Evolutionary conservation across 176 grass and related monocot species (phyloP), one percentile per base, ranked within the genome.

Genomic region (Eleusine coracana): DNA sequence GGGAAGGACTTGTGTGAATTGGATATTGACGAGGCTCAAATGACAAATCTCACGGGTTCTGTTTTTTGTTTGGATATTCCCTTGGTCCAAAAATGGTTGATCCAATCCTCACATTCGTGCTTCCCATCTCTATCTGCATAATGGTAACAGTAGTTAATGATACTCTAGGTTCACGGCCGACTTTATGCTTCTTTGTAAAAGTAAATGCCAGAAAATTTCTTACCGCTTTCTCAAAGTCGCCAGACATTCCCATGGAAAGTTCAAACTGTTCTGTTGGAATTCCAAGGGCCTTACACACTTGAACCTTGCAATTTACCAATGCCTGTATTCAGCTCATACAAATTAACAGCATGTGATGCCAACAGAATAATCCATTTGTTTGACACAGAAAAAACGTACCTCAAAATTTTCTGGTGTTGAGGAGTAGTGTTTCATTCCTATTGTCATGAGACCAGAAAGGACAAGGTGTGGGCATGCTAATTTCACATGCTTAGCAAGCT

Each of bases 201-300:
- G 54, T 65, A 8, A 86, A 74, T 44, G 14, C 0, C 2, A 62
- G 25, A 18, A 71, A 70, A 39, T 59, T 60, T 70, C 88, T 80
- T 85, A 98, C 96, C 56, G 92, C 96, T 90, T 90, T 82, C 80
- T 98, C 92, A 64, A 98, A 98, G 76, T 98, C 92, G 10, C 77
- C 77, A 14, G 92, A 95, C 96, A 98, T 98, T 63, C 92, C 96
- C 91, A 98, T 98, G 52, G 96, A 98, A 8, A 98, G 87, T 85
- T 98, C 91, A 40, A 88, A 93, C 25, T 88, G 72, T 25, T 92
- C 89, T 70, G 80, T 67, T 2, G 88, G 80, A 31, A 95, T 84
- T n/a, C 84, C 80, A 66, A 95, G 88, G 36, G 83, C 89, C 72
- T 93, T 82, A 68, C 84, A 93, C 12, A 95, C 83, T 73, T 95